Conservation (phyloP, 352 stramenopile species). For the Pseudoperonospora humuli region DNA sequence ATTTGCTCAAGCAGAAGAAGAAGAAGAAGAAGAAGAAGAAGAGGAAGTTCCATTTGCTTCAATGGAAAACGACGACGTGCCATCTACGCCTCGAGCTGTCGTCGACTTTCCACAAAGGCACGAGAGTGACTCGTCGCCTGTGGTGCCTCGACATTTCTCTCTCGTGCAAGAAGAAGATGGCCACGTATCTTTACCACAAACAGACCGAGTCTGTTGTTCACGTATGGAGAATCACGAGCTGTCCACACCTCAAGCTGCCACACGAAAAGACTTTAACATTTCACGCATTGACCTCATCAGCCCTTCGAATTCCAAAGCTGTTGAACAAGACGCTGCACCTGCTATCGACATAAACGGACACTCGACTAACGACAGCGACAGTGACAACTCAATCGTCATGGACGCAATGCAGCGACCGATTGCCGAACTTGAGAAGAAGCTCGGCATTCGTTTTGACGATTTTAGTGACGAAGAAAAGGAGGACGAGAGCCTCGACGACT, state of each 20-base stretch:
- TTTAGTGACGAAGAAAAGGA: constrained; percentile 55
- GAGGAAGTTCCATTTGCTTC: not conserved
- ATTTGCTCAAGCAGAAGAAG: not conserved
- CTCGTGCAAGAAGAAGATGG: not conserved
- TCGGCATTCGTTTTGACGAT: constrained; percentile 59
- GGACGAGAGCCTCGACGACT: constrained; percentile 24
- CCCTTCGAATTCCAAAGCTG: not conserved
- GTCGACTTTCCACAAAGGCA: not conserved
- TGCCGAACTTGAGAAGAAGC: constrained; percentile 57
- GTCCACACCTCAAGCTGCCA: not conserved
- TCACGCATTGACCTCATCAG: too few relatives aligned
- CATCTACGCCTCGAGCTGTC: not conserved
- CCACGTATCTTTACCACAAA: not conserved
- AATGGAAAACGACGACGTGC: constrained; percentile 1
- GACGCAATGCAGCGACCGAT: constrained; percentile 54
- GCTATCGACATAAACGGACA: not conserved
- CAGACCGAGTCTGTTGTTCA: not conserved
- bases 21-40: not conserved
- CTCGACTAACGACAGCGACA: constrained; percentile 10
- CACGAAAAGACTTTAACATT: not conserved
- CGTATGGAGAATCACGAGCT: not conserved
- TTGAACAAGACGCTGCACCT: not conserved
- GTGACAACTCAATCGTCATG: constrained; percentile 17
- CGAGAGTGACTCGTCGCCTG: constrained; percentile 1
- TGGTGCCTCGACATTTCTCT: not conserved